Conservation (phyloP, 2,329 filamentous ascomycete species). For the Emergomyces africanus region DNA sequence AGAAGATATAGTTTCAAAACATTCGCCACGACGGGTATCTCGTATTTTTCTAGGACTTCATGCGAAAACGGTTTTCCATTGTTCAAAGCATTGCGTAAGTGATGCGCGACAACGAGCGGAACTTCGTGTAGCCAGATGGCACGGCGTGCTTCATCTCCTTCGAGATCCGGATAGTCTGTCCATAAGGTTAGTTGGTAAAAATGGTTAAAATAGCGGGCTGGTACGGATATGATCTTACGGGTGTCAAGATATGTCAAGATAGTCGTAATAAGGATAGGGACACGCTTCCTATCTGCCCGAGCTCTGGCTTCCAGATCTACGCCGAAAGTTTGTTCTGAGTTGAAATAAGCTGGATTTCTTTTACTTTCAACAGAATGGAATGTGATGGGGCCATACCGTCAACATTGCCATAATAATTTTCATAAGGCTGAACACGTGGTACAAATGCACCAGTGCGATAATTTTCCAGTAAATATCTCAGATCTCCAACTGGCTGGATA, state of each 20-base stretch:
- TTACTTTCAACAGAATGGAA: not conserved
- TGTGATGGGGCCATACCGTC: slow-evolving; percentile 42
- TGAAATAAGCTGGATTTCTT: slow-evolving; percentile 5
- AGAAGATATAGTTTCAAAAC: slow-evolving; percentile 88
- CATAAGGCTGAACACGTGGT: slow-evolving; percentile 82
- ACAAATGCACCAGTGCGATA: slow-evolving; percentile 91
- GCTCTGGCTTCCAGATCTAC: slow-evolving; percentile 95
- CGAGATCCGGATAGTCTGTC: slow-evolving; percentile 78
- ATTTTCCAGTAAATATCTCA: slow-evolving; percentile 90
- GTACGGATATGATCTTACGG: slow-evolving; percentile 31
- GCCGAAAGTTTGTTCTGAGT: slow-evolving; percentile 79
- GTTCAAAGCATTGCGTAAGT: slow-evolving; percentile 70
- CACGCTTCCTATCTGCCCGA: slow-evolving; percentile 85
- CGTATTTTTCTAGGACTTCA: slow-evolving; percentile 72
- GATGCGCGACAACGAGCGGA: slow-evolving; percentile 70
- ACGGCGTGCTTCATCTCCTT: slow-evolving; percentile 85
- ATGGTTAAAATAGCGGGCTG: not conserved
- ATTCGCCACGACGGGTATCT: slow-evolving; percentile 87
- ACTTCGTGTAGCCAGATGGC: slow-evolving; percentile 93
- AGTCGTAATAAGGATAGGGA: slow-evolving; percentile 82
- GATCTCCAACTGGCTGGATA: slow-evolving; percentile 80
- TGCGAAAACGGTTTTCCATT: slow-evolving; percentile 67
- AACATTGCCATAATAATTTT: slow-evolving; percentile 98
- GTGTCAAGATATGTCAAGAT: slow-evolving; percentile 92
- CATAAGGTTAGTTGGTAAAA: not conserved